Evolutionary conservation across 2,329 filamentous ascomycete species (phyloP), one percentile per base, ranked within the genome.

Genomic region (Emericellopsis atlantica): DNA sequence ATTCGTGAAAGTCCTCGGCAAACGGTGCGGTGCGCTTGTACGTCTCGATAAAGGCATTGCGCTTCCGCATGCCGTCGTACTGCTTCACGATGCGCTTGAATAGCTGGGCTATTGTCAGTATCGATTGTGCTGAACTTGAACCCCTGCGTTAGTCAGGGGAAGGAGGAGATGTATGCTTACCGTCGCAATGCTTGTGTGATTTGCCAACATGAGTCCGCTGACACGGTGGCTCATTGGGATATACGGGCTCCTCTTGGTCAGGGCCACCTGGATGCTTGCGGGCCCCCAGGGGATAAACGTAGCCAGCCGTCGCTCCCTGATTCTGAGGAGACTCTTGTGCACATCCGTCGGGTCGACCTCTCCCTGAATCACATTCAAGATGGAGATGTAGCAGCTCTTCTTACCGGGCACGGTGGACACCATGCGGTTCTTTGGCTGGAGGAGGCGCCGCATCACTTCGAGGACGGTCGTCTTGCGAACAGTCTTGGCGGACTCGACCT

Each of bases 391-490:
- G 68, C 92, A 98, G 65, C 88, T 95, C 67, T 87, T 93, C 68
- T 96, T 96, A 53, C 84, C 85, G 2, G 90, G 89, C 43, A 88
- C 83, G 18, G 92, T 95, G 21, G 89, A 95, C 36, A 98, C 92
- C 92, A 98, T 98, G 58, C 93, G 81, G 64, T 98, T 98, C 72
- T 98, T 98, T 32, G 92, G 92, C 63, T 98, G 93, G 44, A 98
- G 69, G 21, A 98, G 69, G 44, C 92, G 76, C 43, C 92, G 79
- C 92, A 98, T 98, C 46, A 98, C 93, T 58, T 98, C 92, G 33
- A 98, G 66, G 8, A 98, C 92, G 1, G 92, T 98, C 3, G 93
- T 98, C 66, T 96, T 98, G 46, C 93, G 85, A 29, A 98, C 88
- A 1, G 90, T 95, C 70, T 95, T 95, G 42, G 90, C 92, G 60